A percentile compares a stretch with the other conserved stretches of the same genome.
phyloP scores from a whole-genome alignment of 352 stramenopile species.

The Globisporangium radiosum region DNA sequence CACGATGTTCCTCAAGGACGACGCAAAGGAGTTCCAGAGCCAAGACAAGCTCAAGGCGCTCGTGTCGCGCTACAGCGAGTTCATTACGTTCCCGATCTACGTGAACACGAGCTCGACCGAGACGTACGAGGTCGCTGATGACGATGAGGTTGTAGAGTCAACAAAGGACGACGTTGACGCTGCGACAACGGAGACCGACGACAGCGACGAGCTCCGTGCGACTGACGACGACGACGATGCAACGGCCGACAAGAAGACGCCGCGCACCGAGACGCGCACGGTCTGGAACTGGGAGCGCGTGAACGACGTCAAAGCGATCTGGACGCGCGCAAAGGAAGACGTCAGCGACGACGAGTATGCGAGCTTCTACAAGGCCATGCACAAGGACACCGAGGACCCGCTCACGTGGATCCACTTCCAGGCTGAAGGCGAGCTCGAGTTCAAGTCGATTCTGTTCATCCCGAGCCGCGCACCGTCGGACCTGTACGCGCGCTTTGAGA shows the following conservation, averaged over 20 bases:
- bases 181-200: constrained; percentile 31
- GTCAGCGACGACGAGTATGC: constrained; percentile 98
- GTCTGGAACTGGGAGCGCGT: constrained; percentile 95
- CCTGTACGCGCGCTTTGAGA: constrained; percentile 89
- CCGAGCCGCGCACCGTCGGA: constrained; percentile 84
- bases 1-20: constrained; percentile 98
- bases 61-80: constrained; percentile 98
- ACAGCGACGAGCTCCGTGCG: constrained; percentile 40
- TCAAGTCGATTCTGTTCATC: constrained; percentile 99
- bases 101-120: constrained; percentile 92
- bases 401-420: constrained; percentile 99
- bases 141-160: constrained; percentile 53
- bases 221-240: constrained; percentile 22
- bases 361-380: constrained; percentile 96
- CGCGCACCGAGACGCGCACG: constrained; percentile 88
- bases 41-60: constrained; percentile 93
- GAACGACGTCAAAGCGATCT: constrained; percentile 98
- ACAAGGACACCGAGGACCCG: constrained; percentile 88
- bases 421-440: constrained; percentile 99
- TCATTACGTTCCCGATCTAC: constrained; percentile 99
- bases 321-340: constrained; percentile 94
- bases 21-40: constrained; percentile 95
- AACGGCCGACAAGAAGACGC: constrained; percentile 74
- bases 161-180: constrained; percentile 37
- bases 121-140: constrained; percentile 88